Percentiles rank a stretch among this genome's conserved stretches.
Evolutionary conservation across 73 alveolate species (phyloP).

Genomic region (Paramecium bursaria): DNA sequence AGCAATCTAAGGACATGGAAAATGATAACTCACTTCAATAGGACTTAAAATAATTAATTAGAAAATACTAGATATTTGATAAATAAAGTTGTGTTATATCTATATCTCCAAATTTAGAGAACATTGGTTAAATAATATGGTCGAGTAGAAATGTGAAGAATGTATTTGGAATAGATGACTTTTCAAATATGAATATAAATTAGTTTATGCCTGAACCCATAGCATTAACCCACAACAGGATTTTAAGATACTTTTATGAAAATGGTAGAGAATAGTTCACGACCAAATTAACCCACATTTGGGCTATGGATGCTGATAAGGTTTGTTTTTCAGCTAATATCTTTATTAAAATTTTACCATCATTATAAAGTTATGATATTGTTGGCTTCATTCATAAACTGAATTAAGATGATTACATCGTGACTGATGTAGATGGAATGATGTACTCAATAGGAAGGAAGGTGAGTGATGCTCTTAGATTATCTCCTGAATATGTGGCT

Average conservation of each 20-base stretch:
- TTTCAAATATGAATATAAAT: slow-evolving; percentile 49
- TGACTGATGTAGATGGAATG: slow-evolving; percentile 65
- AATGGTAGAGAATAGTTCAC: slow-evolving; percentile 45
- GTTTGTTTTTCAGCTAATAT: slow-evolving; percentile 59
- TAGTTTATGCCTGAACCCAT: slow-evolving; percentile 61
- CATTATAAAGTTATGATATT: slow-evolving; percentile 59
- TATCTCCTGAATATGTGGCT: slow-evolving; percentile 10
- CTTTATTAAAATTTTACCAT: slow-evolving; percentile 63
- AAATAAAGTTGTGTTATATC: slow-evolving; percentile 56
- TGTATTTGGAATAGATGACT: slow-evolving; percentile 64
- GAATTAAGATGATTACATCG: slow-evolving; percentile 61
- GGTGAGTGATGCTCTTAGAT: slow-evolving; percentile 46
- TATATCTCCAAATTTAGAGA: slow-evolving; percentile 41
- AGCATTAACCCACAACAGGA: slow-evolving; percentile 16
- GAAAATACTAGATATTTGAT: slow-evolving; percentile 61
- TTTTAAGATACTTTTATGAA: slow-evolving; percentile 21
- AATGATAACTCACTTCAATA: slow-evolving; percentile 64
- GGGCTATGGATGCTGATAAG: slow-evolving; percentile 59
- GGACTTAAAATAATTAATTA: slow-evolving; percentile 33
- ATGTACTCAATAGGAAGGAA: slow-evolving; percentile 53
- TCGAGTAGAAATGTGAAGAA: slow-evolving; percentile 58
- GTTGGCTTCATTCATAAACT: slow-evolving; percentile 58
- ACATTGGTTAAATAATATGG: slow-evolving; percentile 59
- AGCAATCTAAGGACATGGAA: slow-evolving; percentile 59
- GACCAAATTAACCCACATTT: slow-evolving; percentile 57